A percentile compares a stretch with the other conserved stretches of the same genome.
Conservation (phyloP, 805 yeast species). For the Candida golubevii region DNA sequence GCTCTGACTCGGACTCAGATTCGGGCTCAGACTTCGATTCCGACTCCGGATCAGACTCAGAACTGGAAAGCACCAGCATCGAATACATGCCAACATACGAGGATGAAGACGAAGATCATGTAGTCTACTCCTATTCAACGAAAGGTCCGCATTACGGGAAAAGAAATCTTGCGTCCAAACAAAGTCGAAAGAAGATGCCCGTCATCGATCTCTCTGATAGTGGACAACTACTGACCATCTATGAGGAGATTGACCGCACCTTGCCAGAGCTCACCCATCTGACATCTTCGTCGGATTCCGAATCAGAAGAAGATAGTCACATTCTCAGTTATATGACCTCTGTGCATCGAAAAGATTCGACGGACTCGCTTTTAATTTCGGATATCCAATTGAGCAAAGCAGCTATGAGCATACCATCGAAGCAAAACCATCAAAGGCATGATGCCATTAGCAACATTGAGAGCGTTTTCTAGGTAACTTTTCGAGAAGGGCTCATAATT, state of each 20-base stretch:
- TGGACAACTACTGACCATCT: conserved; percentile 13
- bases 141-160: too few relatives aligned
- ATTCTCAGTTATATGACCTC: conserved; percentile 10
- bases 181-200: conserved; percentile 6
- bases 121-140: too few relatives aligned
- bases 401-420: too few relatives aligned
- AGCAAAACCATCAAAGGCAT: conserved; percentile 20
- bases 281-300: conserved; percentile 15
- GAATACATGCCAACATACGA: too few relatives aligned
- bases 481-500: too few relatives aligned
- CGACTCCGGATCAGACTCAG: conserved; percentile 9
- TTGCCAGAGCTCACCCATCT: conserved; percentile 16
- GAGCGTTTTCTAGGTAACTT: conserved; percentile 28
- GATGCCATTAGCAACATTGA: conserved; percentile 37
- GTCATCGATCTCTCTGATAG: conserved; percentile 11
- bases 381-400: too few relatives aligned
- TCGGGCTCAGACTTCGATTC: conserved; percentile 23
- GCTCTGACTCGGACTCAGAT: conserved; percentile 24
- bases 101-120: conserved; percentile 14
- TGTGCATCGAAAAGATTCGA: conserved; percentile 3
- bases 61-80: too few relatives aligned
- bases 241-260: conserved; percentile 11
- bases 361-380: conserved; percentile 2
- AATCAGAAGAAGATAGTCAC: conserved; percentile 12
- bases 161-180: too few relatives aligned